These are phyloP conservation scores for Paraconiothyrium brasiliense DNA, from an alignment of 2,329 filamentous ascomycete species.

Conservation along the genomic window DNA sequence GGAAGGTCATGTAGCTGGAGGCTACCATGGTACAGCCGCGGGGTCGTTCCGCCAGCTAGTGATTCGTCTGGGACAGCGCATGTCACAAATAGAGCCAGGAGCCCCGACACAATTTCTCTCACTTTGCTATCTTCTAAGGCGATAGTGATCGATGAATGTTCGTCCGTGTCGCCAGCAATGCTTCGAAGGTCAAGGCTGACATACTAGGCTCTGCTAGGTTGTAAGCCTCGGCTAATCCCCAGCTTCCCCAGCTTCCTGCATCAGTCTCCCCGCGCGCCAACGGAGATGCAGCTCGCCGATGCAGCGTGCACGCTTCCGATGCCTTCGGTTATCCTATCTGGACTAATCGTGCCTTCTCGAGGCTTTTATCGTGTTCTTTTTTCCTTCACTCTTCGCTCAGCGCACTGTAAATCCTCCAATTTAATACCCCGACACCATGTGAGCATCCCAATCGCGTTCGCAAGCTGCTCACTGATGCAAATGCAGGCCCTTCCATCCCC, in stretches of 20 bases:
- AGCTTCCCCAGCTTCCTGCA: constrained; percentile 13
- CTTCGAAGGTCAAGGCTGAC: not conserved
- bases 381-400: not conserved
- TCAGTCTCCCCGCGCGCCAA: constrained; percentile 6
- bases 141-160: not conserved
- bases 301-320: constrained; percentile 4
- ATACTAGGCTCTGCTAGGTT: constrained; percentile 7
- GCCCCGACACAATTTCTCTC: not conserved
- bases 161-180: not conserved
- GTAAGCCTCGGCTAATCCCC: constrained; percentile 9
- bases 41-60: not conserved
- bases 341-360: not conserved
- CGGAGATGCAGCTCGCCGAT: constrained; percentile 5
- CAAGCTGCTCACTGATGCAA: not conserved
- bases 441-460: not conserved
- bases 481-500: constrained; percentile 65
- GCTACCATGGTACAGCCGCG: not conserved
- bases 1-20: not conserved
- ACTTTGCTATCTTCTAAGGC: not conserved
- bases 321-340: not conserved
- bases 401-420: not conserved
- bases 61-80: not conserved
- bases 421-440: not conserved
- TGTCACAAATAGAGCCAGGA: not conserved
- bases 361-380: not conserved